Evolutionary conservation across 1,284 basidiomycete species (phyloP).

Genomic region (Trichosporon asahii): DNA sequence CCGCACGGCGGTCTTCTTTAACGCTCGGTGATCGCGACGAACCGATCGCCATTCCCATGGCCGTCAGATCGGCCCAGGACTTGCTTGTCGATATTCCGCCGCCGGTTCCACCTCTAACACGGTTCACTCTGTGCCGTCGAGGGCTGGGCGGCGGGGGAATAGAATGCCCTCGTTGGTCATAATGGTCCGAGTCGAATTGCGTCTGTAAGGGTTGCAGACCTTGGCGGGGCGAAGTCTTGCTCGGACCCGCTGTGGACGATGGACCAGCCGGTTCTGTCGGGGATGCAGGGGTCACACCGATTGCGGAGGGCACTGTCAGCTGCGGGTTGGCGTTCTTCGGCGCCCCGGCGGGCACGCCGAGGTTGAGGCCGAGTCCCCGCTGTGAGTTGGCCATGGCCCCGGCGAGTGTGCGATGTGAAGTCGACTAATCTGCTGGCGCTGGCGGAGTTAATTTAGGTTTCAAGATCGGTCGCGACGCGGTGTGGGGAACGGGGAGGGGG

Average conservation of each 20-base stretch:
- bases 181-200: background rate
- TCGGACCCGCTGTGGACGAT: background rate
- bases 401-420: background rate
- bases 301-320: background rate
- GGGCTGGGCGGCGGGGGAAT: slow-evolving; percentile 46
- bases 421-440: slow-evolving; percentile 3
- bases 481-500: background rate
- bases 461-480: background rate
- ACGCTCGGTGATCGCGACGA: background rate
- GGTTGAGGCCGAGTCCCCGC: slow-evolving; percentile 5
- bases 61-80: background rate
- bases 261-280: background rate
- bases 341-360: background rate
- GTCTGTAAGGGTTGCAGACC: background rate
- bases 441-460: background rate
- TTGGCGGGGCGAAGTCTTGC: background rate
- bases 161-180: background rate
- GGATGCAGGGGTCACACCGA: background rate
- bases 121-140: slow-evolving; percentile 42
- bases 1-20: background rate
- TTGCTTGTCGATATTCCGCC: slow-evolving; percentile 18
- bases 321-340: background rate
- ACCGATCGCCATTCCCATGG: background rate
- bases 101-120: slow-evolving; percentile 35
- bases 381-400: slow-evolving; percentile 7